phyloP scores from a whole-genome alignment of 2,329 filamentous ascomycete species.

The Penicillium sp. region DNA sequence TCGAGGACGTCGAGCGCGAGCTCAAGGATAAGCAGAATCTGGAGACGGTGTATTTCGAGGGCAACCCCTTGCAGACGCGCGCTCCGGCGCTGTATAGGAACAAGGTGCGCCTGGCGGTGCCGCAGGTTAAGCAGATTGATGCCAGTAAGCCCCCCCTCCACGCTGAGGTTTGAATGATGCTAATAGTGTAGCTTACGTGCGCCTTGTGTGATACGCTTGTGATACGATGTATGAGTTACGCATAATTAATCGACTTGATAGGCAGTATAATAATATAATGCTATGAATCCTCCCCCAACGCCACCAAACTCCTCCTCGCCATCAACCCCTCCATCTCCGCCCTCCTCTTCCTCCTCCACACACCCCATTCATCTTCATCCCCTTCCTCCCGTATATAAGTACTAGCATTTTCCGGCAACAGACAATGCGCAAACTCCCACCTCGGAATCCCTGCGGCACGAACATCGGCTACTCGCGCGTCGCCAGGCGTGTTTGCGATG shows the following conservation, averaged over 20 bases:
- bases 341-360: not conserved
- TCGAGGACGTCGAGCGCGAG: constrained; percentile 73
- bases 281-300: not conserved
- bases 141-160: constrained; percentile 92
- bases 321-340: not conserved
- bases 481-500: too few relatives aligned
- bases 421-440: constrained; percentile 8
- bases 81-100: constrained; percentile 86
- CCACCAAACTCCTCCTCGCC: constrained; percentile 6
- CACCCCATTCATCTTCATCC: not conserved
- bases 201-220: constrained; percentile 17
- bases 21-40: constrained; percentile 74
- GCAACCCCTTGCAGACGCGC: constrained; percentile 78
- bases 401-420: not conserved
- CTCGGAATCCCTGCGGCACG: constrained; percentile 3
- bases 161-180: not conserved
- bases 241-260: not conserved
- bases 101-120: constrained; percentile 83
- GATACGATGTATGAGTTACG: not conserved
- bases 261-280: not conserved
- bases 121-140: constrained; percentile 89
- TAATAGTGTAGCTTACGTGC: constrained; percentile 26
- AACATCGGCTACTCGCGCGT: constrained; percentile 6
- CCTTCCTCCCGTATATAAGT: not conserved
- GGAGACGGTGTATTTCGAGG: constrained; percentile 93